A percentile compares a stretch with the other conserved stretches of the same genome.
These are phyloP conservation scores for Aphanomyces euteiches DNA, from an alignment of 352 stramenopile species.

Conservation along the genomic window DNA sequence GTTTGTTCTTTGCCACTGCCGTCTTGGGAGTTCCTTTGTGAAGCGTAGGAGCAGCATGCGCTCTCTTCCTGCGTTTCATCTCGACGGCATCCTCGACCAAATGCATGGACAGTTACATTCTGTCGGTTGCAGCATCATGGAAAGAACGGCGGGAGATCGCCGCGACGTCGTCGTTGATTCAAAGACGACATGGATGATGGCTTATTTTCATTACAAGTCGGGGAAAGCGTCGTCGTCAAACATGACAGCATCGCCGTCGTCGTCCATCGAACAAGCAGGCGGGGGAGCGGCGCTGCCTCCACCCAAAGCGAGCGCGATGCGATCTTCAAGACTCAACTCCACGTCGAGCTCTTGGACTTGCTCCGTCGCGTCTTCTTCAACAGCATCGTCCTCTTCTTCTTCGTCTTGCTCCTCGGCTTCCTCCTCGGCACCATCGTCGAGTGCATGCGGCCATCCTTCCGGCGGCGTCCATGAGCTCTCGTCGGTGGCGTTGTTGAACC, in stretches of 20 bases:
- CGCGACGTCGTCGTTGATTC: too few species aligned
- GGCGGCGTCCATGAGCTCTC: constrained; percentile 77
- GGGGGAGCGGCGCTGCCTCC: neutral
- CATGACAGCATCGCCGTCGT: constrained; percentile 18
- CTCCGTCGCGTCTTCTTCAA: constrained; percentile 4
- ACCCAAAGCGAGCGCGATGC: constrained; percentile 16
- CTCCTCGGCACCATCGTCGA: constrained; percentile 33
- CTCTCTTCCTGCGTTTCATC: too few species aligned
- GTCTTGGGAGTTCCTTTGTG: too few species aligned
- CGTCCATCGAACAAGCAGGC: neutral
- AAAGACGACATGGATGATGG: too few species aligned
- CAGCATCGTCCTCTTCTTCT: neutral
- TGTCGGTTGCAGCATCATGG: too few species aligned
- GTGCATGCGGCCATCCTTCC: constrained; percentile 66
- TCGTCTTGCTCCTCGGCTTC: constrained; percentile 7
- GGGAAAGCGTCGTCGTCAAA: constrained; percentile 30
- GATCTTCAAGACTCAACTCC: constrained; percentile 23
- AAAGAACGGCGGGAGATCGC: too few species aligned
- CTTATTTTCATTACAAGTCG: constrained; percentile 17
- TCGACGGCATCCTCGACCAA: too few species aligned
- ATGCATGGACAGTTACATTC: too few species aligned
- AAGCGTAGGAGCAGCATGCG: too few species aligned
- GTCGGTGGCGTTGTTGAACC: constrained; percentile 80
- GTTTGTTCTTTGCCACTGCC: too few species aligned
- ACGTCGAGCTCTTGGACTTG: neutral